Percentiles rank a stretch among this genome's conserved stretches.
Conservation (phyloP, 208 protist species). For the Trypanosoma theileri region DNA sequence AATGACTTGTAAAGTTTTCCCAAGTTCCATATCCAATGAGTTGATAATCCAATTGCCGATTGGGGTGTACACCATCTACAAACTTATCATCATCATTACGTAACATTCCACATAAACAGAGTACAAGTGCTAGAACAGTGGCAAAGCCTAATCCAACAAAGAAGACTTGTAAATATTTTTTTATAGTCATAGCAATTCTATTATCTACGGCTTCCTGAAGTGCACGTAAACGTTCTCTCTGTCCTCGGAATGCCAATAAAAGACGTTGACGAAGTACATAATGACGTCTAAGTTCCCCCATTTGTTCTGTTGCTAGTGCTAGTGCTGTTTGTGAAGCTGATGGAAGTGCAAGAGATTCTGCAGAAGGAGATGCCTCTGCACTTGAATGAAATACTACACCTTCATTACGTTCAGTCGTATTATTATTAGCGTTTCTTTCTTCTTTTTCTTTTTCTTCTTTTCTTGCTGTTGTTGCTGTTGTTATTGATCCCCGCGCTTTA, state of each 20-base stretch:
- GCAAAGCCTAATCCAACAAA: conserved; percentile 54
- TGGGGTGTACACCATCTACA: conserved; percentile 31
- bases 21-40: conserved; percentile 61
- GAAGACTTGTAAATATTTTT: conserved; percentile 42
- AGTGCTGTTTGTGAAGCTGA: background rate
- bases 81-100: conserved; percentile 37
- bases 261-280: conserved; percentile 55
- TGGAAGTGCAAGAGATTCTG: background rate
- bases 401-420: background rate
- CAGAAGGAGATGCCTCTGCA: too few relatives aligned
- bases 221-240: conserved; percentile 34
- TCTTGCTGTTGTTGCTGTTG: background rate
- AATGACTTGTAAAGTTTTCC: conserved; percentile 52
- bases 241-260: conserved; percentile 36
- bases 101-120: conserved; percentile 54
- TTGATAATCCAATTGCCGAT: conserved; percentile 25
- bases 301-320: background rate
- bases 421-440: background rate
- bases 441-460: background rate
- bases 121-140: conserved; percentile 39
- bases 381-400: too few relatives aligned
- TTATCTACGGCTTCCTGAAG: conserved; percentile 62
- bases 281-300: conserved; percentile 47
- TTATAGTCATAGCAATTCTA: conserved; percentile 43
- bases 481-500: background rate